These are phyloP conservation scores for Isoetes taiwanensis DNA, from an alignment of 75 land plant species.

Conservation along the genomic window DNA sequence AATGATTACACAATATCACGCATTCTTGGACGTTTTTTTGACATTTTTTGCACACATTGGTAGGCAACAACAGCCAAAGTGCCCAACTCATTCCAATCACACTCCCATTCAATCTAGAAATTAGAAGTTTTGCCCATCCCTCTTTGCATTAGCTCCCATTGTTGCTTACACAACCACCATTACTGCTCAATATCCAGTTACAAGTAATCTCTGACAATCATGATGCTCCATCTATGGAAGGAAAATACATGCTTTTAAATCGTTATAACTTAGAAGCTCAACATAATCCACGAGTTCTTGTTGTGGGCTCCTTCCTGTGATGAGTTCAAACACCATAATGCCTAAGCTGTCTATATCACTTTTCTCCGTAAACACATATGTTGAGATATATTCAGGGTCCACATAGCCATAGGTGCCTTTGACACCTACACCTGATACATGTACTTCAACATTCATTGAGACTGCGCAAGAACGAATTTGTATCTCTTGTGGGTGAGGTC, in stretches of 20 bases:
- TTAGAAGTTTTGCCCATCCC: constrained; percentile 12
- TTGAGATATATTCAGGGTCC: constrained; percentile 69
- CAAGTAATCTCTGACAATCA: too few relatives aligned
- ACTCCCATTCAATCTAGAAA: constrained; percentile 7
- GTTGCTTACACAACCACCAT: constrained; percentile 16
- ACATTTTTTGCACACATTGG: constrained; percentile 40
- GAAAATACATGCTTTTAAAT: too few relatives aligned
- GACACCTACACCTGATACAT: too few relatives aligned
- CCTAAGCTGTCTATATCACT: constrained; percentile 94
- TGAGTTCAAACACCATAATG: constrained; percentile 64
- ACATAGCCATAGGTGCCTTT: constrained; percentile 78
- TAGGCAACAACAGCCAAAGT: constrained; percentile 49
- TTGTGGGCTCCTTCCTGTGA: constrained; percentile 55
- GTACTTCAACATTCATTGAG: too few relatives aligned
- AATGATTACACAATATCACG: constrained; percentile 56
- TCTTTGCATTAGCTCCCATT: constrained; percentile 2
- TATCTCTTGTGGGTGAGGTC: constrained; percentile 1
- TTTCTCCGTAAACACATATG: constrained; percentile 60
- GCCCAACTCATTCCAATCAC: constrained; percentile 45
- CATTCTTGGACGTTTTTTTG: constrained; percentile 65
- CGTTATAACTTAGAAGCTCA: constrained; percentile 32
- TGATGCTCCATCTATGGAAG: too few relatives aligned
- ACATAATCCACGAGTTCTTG: constrained; percentile 76
- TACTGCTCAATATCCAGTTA: too few relatives aligned
- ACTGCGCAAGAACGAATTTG: too few relatives aligned